Evolutionary conservation across 345 rosid genomes (phyloP), one percentile per base, ranked within the genome.

Genomic region (Gossypium longicalyx): DNA sequence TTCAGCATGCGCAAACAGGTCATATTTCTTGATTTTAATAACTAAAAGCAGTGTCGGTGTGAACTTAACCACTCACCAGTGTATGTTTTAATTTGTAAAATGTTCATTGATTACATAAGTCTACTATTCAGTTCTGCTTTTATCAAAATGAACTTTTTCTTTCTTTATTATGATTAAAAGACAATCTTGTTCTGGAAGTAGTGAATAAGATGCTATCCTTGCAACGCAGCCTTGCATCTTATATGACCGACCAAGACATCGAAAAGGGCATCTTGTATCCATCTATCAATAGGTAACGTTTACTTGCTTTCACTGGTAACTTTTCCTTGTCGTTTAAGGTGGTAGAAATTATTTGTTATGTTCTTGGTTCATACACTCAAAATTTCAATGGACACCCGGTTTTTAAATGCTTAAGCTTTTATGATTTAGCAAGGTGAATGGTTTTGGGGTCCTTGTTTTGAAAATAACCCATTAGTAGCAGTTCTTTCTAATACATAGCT

Each of bases 231-330:
- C 97, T 95, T 43, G 99, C 98, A 57, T 91, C 98, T 17, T 95
- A 93, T 87, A 95, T 95, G 87, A 91, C 90, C 0, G 92, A 95
- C 12, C 93, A 89, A 70, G 99, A 95, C 80, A 83, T 90, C 22
- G 82, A 85, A 75, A 83, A 78, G 8, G 99, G 99, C 74, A 79
- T 93, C 74, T 80, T 95, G 79, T 95, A 88, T 81, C 99, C 98
- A 73, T 95, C 97, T n/a, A 80, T 95, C 74, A 53, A 83, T 74
- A 83, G 96, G 99, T 95, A 87, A 67, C 15, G 23, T 56, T 56
- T 74, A 56, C 61, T 59, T 44, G 12, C 25, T 59, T 34, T 61
- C 58, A 9, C 67, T 16, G 62, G 8, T 13, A 16, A 25, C 20
- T 47, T 17, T 11, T 73, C 17, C 41, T n/a, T 23, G 5, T 2